Evolutionary conservation across 345 rosid genomes (phyloP).

Genomic region (Hirschfeldia incana): DNA sequence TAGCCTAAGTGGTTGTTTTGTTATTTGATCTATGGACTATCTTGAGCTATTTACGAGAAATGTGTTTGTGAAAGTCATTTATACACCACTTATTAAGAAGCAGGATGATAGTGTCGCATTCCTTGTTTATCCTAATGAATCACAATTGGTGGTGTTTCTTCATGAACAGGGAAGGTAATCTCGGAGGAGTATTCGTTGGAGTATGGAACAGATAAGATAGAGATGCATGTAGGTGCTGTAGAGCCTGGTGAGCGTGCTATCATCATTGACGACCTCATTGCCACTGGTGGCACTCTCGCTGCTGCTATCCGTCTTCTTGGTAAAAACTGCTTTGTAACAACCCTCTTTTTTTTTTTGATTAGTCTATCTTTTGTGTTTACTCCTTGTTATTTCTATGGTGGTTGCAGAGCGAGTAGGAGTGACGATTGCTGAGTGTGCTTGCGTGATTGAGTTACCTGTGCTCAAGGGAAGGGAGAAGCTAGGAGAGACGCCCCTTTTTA

Average conservation of each 20-base stretch:
- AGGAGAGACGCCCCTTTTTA: conserved; percentile 76
- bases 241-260: conserved; percentile 85
- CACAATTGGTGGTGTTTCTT: background rate
- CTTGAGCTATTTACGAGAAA: background rate
- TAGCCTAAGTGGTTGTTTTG: background rate
- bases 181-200: conserved; percentile 93
- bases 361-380: too few species aligned
- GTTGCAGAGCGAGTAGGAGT: conserved; percentile 88
- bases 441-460: conserved; percentile 87
- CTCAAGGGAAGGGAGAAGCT: conserved; percentile 86
- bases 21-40: background rate
- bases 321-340: conserved; percentile 9
- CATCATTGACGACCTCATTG: conserved; percentile 90
- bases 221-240: conserved; percentile 99
- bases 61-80: background rate
- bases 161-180: conserved; percentile 69
- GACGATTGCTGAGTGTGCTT: conserved; percentile 87
- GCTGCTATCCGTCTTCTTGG: conserved; percentile 97
- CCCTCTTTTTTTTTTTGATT: too few species aligned
- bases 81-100: background rate
- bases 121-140: background rate
- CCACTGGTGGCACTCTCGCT: conserved; percentile 90
- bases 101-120: background rate
- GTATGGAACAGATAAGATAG: conserved; percentile 92
- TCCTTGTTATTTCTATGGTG: too few species aligned